These are phyloP conservation scores for Talaromyces atroroseus DNA, from an alignment of 2,329 filamentous ascomycete species.

Conservation along the genomic window DNA sequence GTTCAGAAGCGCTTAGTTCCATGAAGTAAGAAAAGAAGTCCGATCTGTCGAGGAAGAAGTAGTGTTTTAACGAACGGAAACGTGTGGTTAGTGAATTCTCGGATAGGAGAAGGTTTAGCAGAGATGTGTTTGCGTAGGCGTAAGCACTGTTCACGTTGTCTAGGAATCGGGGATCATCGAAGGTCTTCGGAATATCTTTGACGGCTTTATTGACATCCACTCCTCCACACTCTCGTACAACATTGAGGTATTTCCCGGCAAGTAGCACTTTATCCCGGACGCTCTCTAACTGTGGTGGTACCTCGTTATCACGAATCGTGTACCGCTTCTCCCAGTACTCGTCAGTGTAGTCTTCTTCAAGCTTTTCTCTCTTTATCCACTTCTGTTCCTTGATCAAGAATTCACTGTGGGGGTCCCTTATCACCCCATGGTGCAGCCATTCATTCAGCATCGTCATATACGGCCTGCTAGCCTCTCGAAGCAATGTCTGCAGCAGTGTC, in stretches of 20 bases:
- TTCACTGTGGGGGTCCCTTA: conserved; percentile 88
- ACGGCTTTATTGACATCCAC: conserved; percentile 88
- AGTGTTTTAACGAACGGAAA: conserved; percentile 89
- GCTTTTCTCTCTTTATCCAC: conserved; percentile 81
- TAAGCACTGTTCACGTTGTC: conserved; percentile 96
- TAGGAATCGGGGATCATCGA: conserved; percentile 85
- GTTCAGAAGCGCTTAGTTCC: conserved; percentile 80
- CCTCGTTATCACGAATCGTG: conserved; percentile 83
- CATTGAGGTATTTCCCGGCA: conserved; percentile 95
- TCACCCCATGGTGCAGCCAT: conserved; percentile 93
- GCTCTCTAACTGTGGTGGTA: conserved; percentile 83
- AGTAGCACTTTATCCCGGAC: conserved; percentile 93
- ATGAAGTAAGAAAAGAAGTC: conserved; percentile 99
- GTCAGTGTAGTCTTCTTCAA: conserved; percentile 96
- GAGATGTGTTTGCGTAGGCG: conserved; percentile 87
- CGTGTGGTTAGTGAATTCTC: conserved; percentile 85
- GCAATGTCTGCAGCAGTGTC: conserved; percentile 69
- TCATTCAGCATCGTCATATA: conserved; percentile 99
- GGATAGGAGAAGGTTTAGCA: conserved; percentile 84
- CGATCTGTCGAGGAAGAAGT: conserved; percentile 96
- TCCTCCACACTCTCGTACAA: conserved; percentile 92
- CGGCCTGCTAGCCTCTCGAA: conserved; percentile 83
- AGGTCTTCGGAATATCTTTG: conserved; percentile 80
- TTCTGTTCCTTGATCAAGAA: conserved; percentile 95
- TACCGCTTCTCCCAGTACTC: conserved; percentile 99